phyloP scores from a whole-genome alignment of 208 protist species.

The Balamuthia mandrillaris region DNA sequence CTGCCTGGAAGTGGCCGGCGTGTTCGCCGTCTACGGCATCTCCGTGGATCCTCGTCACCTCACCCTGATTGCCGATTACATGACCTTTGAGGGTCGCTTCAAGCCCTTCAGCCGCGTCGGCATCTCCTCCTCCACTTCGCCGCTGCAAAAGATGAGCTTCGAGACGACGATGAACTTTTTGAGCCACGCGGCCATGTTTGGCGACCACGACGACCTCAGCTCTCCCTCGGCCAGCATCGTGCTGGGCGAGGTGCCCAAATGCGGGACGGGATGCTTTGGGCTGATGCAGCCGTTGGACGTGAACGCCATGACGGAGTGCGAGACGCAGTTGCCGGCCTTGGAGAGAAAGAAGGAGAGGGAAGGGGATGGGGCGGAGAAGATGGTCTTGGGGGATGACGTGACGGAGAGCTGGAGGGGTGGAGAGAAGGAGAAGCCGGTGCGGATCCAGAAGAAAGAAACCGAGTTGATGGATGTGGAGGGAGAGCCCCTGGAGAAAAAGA shows the following conservation, averaged over 20 bases:
- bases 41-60: conserved; percentile 80
- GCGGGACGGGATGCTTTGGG: conserved; percentile 61
- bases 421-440: no score
- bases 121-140: conserved; percentile 66
- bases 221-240: conserved; percentile 65
- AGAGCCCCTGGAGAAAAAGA: no score
- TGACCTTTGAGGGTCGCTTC: conserved; percentile 72
- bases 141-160: conserved; percentile 76
- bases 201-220: conserved; percentile 52
- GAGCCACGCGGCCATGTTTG: conserved; percentile 49
- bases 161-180: conserved; percentile 75
- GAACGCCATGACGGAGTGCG: no score
- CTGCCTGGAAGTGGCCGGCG: conserved; percentile 68
- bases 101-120: conserved; percentile 72
- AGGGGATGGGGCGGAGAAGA: no score
- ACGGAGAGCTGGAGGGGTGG: no score
- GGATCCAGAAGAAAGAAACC: no score
- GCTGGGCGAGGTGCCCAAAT: conserved; percentile 56
- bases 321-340: no score
- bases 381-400: no score
- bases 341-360: no score
- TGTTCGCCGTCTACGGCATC: conserved; percentile 84
- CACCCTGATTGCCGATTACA: conserved; percentile 79
- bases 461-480: no score
- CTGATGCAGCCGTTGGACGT: conserved; percentile 53